phyloP scores from a whole-genome alignment of 2,329 filamentous ascomycete genomes.

The Metarhizium guizhouense region DNA sequence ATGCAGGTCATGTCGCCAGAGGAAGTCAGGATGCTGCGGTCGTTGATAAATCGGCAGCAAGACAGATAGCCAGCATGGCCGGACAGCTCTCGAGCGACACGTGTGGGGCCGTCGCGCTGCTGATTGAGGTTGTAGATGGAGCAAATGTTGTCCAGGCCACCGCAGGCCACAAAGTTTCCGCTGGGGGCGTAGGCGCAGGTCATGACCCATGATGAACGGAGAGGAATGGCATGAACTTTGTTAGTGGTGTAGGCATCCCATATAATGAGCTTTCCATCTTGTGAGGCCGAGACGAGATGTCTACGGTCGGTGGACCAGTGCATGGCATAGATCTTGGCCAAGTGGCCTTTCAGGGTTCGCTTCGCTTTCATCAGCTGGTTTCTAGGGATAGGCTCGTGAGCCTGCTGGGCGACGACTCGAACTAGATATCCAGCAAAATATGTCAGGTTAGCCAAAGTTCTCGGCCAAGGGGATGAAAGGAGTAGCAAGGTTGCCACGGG shows the following conservation, averaged over 20 bases:
- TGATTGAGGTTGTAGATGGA: conserved; percentile 99
- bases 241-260: conserved; percentile 99
- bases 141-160: conserved; percentile 98
- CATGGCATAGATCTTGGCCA: conserved; percentile 99
- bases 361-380: conserved; percentile 95
- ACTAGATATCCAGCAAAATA: conserved; percentile 43
- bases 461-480: background rate
- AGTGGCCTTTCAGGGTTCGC: conserved; percentile 91
- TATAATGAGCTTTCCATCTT: conserved; percentile 98
- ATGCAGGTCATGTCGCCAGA: conserved; percentile 99
- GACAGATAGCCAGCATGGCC: conserved; percentile 96
- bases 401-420: conserved; percentile 82
- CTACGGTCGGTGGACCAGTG: conserved; percentile 98
- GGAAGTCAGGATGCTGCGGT: conserved; percentile 93
- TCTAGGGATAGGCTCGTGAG: conserved; percentile 84
- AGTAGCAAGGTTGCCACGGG: background rate
- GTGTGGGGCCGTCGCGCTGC: conserved; percentile 87
- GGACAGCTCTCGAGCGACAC: conserved; percentile 89
- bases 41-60: conserved; percentile 98
- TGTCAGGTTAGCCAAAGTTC: conserved; percentile 14
- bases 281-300: conserved; percentile 94
- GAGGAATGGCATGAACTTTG: conserved; percentile 96
- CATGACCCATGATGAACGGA: conserved; percentile 99
- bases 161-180: conserved; percentile 96
- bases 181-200: conserved; percentile 98